Conservation (phyloP, 2,329 filamentous ascomycete genomes). For the Trichoderma sp. region DNA sequence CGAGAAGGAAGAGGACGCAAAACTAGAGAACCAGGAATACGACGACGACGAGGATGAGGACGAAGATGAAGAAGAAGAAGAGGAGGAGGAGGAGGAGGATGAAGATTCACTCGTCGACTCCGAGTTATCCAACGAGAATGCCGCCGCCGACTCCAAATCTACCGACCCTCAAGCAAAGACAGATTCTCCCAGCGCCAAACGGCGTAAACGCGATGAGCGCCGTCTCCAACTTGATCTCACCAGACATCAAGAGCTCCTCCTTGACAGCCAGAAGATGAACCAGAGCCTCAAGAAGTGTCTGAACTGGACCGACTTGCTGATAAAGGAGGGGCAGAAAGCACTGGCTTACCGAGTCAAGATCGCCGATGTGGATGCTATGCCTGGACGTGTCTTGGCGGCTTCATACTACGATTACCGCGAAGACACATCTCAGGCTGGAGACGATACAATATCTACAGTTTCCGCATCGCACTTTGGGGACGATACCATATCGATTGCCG, state of each 20-base stretch:
- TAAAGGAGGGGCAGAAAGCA: slow-evolving; percentile 84
- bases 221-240: slow-evolving; percentile 81
- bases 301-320: slow-evolving; percentile 85
- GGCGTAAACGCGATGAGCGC: slow-evolving; percentile 76
- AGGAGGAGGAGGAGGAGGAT: slow-evolving; percentile 47
- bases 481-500: slow-evolving; percentile 32
- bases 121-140: slow-evolving; percentile 47
- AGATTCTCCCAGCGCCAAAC: slow-evolving; percentile 46
- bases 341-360: slow-evolving; percentile 78
- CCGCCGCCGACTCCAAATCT: slow-evolving; percentile 29
- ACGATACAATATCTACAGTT: slow-evolving; percentile 31
- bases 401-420: slow-evolving; percentile 61
- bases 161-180: slow-evolving; percentile 31
- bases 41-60: slow-evolving; percentile 47
- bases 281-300: slow-evolving; percentile 89
- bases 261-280: slow-evolving; percentile 94
- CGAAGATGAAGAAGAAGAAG: slow-evolving; percentile 46
- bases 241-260: slow-evolving; percentile 84
- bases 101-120: slow-evolving; percentile 57
- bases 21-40: slow-evolving; percentile 40
- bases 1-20: slow-evolving; percentile 39
- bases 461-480: slow-evolving; percentile 18
- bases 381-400: slow-evolving; percentile 69
- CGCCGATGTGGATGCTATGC: slow-evolving; percentile 71
- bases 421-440: slow-evolving; percentile 30